These are phyloP conservation scores for Xanthoconium stramineum DNA, from an alignment of 768 basidiomycete genomes.

Conservation along the genomic window DNA sequence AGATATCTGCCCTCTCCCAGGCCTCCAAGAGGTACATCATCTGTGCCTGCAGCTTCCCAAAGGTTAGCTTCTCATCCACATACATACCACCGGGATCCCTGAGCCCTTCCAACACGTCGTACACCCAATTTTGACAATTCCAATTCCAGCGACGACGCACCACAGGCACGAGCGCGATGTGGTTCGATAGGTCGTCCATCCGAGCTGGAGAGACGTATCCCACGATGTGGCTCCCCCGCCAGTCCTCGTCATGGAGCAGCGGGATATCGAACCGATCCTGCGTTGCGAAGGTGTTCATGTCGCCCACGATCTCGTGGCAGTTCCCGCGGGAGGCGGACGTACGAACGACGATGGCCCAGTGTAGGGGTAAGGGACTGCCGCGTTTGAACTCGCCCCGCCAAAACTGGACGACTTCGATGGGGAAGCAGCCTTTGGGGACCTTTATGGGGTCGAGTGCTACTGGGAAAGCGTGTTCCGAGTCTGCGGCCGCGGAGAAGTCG, in stretches of 20 bases:
- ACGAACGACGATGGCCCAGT: constrained; percentile 29
- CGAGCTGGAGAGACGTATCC: constrained; percentile 19
- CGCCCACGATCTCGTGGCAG: constrained; percentile 27
- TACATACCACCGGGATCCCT: constrained; percentile 7
- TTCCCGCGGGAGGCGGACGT: constrained; percentile 21
- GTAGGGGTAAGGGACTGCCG: constrained; percentile 18
- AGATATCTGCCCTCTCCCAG: constrained; percentile 29
- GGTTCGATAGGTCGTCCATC: constrained; percentile 15
- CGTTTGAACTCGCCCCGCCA: constrained; percentile 25
- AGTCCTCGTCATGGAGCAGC: constrained; percentile 9
- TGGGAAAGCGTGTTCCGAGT: not conserved
- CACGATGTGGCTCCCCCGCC: constrained; percentile 27
- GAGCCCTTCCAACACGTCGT: constrained; percentile 19
- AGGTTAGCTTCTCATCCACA: constrained; percentile 12
- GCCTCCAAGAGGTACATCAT: constrained; percentile 30
- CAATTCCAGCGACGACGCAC: constrained; percentile 14
- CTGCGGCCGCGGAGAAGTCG: not conserved
- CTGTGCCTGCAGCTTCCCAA: constrained; percentile 23
- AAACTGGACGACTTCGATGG: constrained; percentile 29
- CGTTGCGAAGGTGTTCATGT: constrained; percentile 21
- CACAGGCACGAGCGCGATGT: constrained; percentile 20
- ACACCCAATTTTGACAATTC: constrained; percentile 31
- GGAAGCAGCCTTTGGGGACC: constrained; percentile 14
- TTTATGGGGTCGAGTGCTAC: constrained; percentile 14
- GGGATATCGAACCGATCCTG: constrained; percentile 16